These are phyloP conservation scores for Fraxinus platypoda DNA, from an alignment of 305 asterid species.

Conservation along the genomic window DNA sequence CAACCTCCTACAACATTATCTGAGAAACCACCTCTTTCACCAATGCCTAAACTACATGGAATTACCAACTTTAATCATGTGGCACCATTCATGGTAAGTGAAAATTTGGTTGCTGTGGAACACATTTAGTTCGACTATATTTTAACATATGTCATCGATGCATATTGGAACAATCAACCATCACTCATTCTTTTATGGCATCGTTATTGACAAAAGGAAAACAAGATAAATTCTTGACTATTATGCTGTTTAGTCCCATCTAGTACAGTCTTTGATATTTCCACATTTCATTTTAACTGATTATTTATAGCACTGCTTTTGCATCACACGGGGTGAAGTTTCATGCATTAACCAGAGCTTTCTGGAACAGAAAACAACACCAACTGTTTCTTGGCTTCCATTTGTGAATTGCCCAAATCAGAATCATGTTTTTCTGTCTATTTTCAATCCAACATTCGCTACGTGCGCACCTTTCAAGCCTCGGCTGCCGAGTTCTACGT, in stretches of 20 bases:
- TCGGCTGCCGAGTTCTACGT: not conserved
- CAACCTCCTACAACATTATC: not conserved
- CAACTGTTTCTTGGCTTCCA: slow-evolving; percentile 22
- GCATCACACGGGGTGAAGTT: not conserved
- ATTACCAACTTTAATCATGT: not conserved
- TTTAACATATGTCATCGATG: not conserved
- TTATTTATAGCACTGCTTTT: not conserved
- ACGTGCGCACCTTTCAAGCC: slow-evolving; percentile 9
- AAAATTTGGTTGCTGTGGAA: not conserved
- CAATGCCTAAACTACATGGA: slow-evolving; percentile 10
- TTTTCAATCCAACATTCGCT: not conserved
- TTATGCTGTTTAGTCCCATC: not conserved
- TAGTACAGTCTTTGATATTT: not conserved
- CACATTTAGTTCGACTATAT: not conserved
- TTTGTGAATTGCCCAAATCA: slow-evolving; percentile 5
- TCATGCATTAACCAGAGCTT: slow-evolving; percentile 7
- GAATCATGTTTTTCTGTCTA: slow-evolving; percentile 5
- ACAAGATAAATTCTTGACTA: not conserved
- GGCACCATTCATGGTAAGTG: slow-evolving; percentile 14
- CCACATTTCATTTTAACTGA: not conserved
- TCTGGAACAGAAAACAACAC: not conserved
- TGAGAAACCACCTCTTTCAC: slow-evolving; percentile 35
- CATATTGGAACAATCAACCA: not conserved
- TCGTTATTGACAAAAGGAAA: not conserved
- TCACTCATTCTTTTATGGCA: not conserved